Conservation (phyloP, 805 yeast genomes). For the Saccharomycopsis lassenensis region DNA sequence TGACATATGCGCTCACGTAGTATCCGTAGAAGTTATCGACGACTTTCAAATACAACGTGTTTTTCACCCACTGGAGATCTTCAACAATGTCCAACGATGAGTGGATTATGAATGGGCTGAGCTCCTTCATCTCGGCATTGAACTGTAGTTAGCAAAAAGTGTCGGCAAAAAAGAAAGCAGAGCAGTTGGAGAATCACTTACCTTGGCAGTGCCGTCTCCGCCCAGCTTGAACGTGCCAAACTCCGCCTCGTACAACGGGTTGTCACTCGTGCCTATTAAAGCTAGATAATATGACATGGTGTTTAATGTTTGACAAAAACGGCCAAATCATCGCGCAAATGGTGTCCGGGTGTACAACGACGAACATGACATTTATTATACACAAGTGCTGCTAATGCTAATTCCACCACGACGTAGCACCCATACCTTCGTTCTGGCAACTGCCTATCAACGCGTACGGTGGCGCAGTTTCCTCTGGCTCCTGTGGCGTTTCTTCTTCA, state of each 20-base stretch:
- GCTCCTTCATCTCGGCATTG: conserved; percentile 59
- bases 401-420: conserved; percentile 96
- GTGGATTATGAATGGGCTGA: conserved; percentile 81
- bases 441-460: conserved; percentile 82
- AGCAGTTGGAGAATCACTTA: no score
- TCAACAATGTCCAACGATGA: conserved; percentile 87
- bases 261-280: conserved; percentile 77
- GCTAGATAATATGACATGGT: conserved; percentile 79
- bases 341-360: background rate
- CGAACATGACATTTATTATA: background rate
- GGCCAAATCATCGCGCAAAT: background rate
- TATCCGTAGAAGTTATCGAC: conserved; percentile 82
- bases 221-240: conserved; percentile 64
- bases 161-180: background rate
- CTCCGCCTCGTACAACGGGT: conserved; percentile 80
- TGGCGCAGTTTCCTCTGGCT: conserved; percentile 35
- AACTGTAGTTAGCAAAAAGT: conserved; percentile 28
- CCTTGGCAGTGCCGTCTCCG: conserved; percentile 47
- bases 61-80: conserved; percentile 72
- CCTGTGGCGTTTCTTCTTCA: conserved; percentile 23
- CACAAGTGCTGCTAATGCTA: conserved; percentile 21
- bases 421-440: conserved; percentile 95
- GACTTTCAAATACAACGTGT: conserved; percentile 55
- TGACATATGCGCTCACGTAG: conserved; percentile 71
- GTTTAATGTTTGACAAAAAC: background rate